Evolutionary conservation across 176 grass and related monocot genomes (phyloP).

Genomic region (Poa annua): DNA sequence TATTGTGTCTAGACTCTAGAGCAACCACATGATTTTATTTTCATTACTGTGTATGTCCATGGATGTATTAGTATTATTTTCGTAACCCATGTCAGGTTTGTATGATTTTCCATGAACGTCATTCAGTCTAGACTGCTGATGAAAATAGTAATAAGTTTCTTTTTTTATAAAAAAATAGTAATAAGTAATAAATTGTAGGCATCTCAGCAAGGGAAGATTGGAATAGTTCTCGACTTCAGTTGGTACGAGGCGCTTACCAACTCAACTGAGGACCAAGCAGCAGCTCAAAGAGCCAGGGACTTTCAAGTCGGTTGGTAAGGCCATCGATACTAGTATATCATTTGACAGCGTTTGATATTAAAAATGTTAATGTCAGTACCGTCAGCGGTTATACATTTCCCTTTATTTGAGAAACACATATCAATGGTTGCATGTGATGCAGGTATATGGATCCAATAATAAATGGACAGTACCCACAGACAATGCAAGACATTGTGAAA

Average conservation of each 20-base stretch:
- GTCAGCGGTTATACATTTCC: not conserved
- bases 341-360: not conserved
- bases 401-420: not conserved
- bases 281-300: slow-evolving; percentile 85
- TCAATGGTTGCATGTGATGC: not conserved
- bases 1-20: too few species aligned
- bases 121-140: slow-evolving; percentile 22
- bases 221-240: slow-evolving; percentile 69
- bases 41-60: too few species aligned
- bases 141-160: too few species aligned
- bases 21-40: not conserved
- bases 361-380: not conserved
- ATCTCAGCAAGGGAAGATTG: slow-evolving; percentile 62
- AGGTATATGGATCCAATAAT: slow-evolving; percentile 83
- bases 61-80: not conserved
- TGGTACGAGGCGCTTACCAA: slow-evolving; percentile 72
- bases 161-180: too few species aligned
- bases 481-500: slow-evolving; percentile 71
- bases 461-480: slow-evolving; percentile 65
- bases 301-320: slow-evolving; percentile 83
- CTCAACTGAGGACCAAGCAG: slow-evolving; percentile 64
- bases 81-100: not conserved
- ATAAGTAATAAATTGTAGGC: slow-evolving; percentile 40
- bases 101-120: not conserved
- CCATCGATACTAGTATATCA: slow-evolving; percentile 30